Conservation (phyloP, 257 asterid genomes). For the Jaltomata sinuosa region DNA sequence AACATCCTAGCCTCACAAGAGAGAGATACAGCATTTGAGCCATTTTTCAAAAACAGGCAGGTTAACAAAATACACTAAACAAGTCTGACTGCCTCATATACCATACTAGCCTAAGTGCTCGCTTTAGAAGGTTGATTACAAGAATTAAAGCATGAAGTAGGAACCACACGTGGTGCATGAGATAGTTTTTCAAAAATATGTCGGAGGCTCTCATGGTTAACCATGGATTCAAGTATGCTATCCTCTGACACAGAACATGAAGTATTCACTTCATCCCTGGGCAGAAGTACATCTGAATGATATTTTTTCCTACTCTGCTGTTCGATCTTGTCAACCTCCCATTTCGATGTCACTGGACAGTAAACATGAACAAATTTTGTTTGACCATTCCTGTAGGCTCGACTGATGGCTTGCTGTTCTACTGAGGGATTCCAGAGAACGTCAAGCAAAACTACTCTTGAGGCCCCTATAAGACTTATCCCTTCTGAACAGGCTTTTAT, state of each 20-base stretch:
- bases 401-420: constrained; percentile 59
- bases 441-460: constrained; percentile 71
- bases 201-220: constrained; percentile 6
- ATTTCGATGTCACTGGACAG: constrained; percentile 33
- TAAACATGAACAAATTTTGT: constrained; percentile 54
- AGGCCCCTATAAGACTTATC: constrained; percentile 69
- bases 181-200: constrained; percentile 24
- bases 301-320: constrained; percentile 39
- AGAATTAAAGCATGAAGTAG: background rate
- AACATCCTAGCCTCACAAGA: background rate
- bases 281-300: constrained; percentile 43
- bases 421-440: constrained; percentile 73
- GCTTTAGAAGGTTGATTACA: background rate
- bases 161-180: constrained; percentile 17
- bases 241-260: constrained; percentile 23
- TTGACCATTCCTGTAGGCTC: constrained; percentile 78
- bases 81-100: background rate
- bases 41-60: background rate
- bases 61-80: background rate
- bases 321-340: constrained; percentile 39
- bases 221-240: constrained; percentile 44
- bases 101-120: background rate
- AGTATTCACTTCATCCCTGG: constrained; percentile 3
- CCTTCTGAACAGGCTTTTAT: constrained; percentile 66
- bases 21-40: background rate